A percentile compares a stretch with the other conserved stretches of the same genome.
Conservation (phyloP, 2,329 filamentous ascomycete species). For the Diaporthe australafricana region DNA sequence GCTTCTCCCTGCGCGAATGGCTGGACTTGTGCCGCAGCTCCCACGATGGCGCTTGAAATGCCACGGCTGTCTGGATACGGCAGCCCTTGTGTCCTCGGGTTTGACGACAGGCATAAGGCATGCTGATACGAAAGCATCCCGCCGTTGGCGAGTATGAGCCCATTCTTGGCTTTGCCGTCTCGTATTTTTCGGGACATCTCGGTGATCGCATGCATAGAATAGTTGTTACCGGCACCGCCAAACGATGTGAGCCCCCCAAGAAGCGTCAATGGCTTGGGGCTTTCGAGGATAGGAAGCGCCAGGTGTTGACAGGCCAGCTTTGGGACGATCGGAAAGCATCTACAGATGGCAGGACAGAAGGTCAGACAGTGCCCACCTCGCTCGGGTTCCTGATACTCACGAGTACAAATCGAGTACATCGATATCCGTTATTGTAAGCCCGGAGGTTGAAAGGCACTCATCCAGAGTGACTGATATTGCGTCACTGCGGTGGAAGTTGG, state of each 20-base stretch:
- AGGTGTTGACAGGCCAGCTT: constrained; percentile 74
- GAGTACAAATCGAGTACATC: constrained; percentile 75
- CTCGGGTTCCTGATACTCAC: constrained; percentile 46
- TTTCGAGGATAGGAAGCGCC: constrained; percentile 58
- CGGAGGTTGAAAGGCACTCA: constrained; percentile 60
- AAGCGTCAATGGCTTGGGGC: constrained; percentile 66
- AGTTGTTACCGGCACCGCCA: constrained; percentile 78
- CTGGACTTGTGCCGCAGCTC: neutral
- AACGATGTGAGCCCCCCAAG: constrained; percentile 76
- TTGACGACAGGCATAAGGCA: constrained; percentile 66
- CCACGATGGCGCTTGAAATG: neutral
- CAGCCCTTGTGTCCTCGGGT: constrained; percentile 45
- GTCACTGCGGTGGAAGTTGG: constrained; percentile 67
- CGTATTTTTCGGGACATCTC: constrained; percentile 67
- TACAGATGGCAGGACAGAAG: constrained; percentile 42
- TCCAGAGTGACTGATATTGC: constrained; percentile 70
- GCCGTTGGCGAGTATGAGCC: constrained; percentile 73
- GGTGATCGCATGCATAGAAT: constrained; percentile 73
- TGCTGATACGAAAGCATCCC: constrained; percentile 75
- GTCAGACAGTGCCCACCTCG: neutral
- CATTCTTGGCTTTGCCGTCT: constrained; percentile 56
- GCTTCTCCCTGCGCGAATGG: constrained; percentile 30
- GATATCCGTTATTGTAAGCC: constrained; percentile 61
- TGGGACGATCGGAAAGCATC: constrained; percentile 77
- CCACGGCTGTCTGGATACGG: constrained; percentile 34